Evolutionary conservation across 805 yeast species (phyloP), one percentile per base, ranked within the genome.

Genomic region (Sugiyamaella lignohabitans): DNA sequence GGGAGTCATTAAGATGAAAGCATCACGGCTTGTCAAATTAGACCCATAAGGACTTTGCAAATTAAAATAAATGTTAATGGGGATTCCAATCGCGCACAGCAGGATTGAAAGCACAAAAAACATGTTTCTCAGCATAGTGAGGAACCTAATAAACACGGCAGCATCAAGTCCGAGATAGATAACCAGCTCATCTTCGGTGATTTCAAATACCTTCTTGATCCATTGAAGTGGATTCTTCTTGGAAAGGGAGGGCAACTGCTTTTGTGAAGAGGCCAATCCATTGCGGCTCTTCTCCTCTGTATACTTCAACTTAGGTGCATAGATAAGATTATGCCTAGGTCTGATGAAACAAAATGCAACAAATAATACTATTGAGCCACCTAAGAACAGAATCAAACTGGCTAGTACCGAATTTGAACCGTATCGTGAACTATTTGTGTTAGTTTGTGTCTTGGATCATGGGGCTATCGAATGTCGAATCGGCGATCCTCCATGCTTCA

Each of bases 1-100:
- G 1, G 71, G 71, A 2, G 71, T 68, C 59, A 65, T 58, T 10
- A 65, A 52, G 16, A 64, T 45, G 42, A 67, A 60, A 4, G 67
- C 64, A 40, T 66, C 67, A 5, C 57, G 42, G 18, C 52, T 50
- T 14, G 59, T 47, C 16, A 62, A 53, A 17, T 53, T 48, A 2
- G 53, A 50, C 11, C 56, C 52, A n/a, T 56, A 53, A 11, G 51
- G 21, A 16, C 55, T 50, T 22, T 51, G 45, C 43, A 60, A 45
- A 38, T 68, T 65, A 54, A 51, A 64, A 14, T 51, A 49, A 34
- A 67, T 62, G 42, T 67, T 67, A 46, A 68, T 52, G 8, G 72
- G 72, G 2, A 67, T 61, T 5, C 63, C 66, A 1, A 63, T 55
- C 1, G 59, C 52, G 40, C 67, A 59, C 3, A 63, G 61, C 4